A percentile compares a stretch with the other conserved stretches of the same genome.
phyloP scores from a whole-genome alignment of 768 basidiomycete species.

The Psilocybe cyanescens region DNA sequence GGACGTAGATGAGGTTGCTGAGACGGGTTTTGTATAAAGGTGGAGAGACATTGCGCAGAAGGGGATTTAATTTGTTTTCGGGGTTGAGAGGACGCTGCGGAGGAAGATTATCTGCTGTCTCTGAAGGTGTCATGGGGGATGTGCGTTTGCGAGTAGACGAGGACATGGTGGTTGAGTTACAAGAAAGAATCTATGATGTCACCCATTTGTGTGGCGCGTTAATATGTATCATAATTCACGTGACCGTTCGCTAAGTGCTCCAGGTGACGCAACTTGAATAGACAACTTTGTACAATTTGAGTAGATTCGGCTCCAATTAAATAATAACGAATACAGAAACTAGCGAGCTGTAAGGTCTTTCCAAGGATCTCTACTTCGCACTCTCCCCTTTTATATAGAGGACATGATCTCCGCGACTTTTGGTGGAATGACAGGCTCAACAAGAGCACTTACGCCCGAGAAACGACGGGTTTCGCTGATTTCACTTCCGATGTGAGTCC shows the following conservation, averaged over 20 bases:
- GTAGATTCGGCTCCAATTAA: too few species aligned
- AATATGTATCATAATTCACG: not conserved
- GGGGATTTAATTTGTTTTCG: not conserved
- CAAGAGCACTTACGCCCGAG: too few species aligned
- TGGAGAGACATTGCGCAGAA: constrained; percentile 36
- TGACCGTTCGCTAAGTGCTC: not conserved
- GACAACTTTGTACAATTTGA: too few species aligned
- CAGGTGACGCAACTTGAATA: not conserved
- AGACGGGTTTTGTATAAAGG: constrained; percentile 51
- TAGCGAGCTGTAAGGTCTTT: too few species aligned
- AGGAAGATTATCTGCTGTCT: not conserved
- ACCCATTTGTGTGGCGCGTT: not conserved
- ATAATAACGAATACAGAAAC: too few species aligned
- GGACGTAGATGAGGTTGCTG: constrained; percentile 50
- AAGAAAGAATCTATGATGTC: not conserved
- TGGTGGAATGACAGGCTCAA: too few species aligned
- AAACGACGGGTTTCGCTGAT: too few species aligned
- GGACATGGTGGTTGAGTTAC: not conserved
- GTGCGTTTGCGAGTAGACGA: not conserved
- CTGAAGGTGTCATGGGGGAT: not conserved
- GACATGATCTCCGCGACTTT: too few species aligned
- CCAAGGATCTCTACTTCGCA: too few species aligned
- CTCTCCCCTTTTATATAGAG: too few species aligned
- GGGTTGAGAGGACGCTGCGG: not conserved
- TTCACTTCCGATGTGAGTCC: too few species aligned